A percentile compares a stretch with the other conserved stretches of the same genome.
Evolutionary conservation across 805 yeast species (phyloP).

Genomic region (Yamadazyma sp.): DNA sequence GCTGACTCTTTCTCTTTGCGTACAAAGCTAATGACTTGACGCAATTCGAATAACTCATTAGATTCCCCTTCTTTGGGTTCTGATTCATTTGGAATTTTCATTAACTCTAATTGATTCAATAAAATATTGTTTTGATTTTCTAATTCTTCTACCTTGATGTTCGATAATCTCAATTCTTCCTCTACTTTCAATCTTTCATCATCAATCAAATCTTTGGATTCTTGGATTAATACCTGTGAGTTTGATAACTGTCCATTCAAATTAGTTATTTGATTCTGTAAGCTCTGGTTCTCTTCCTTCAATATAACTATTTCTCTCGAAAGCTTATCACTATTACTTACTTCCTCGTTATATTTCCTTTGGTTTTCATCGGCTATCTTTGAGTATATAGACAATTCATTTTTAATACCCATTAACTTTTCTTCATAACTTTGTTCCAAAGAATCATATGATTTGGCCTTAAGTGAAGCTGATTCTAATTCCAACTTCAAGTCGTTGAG

Average conservation of each 20-base stretch:
- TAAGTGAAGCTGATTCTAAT: constrained; percentile 20
- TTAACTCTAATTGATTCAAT: constrained; percentile 61
- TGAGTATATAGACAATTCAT: constrained; percentile 41
- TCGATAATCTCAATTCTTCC: constrained; percentile 39
- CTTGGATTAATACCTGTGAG: constrained; percentile 12
- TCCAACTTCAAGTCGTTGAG: constrained; percentile 23
- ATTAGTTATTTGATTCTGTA: constrained; percentile 12
- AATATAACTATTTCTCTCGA: constrained; percentile 26
- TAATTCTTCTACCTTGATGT: constrained; percentile 50
- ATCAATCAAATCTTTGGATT: constrained; percentile 18
- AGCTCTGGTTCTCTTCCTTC: constrained; percentile 16
- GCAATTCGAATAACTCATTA: constrained; percentile 20
- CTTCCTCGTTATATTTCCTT: constrained; percentile 52
- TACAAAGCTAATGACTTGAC: constrained; percentile 56
- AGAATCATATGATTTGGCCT: constrained; percentile 33
- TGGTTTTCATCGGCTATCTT: constrained; percentile 48
- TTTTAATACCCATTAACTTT: constrained; percentile 23
- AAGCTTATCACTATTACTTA: constrained; percentile 53
- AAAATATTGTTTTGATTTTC: constrained; percentile 66
- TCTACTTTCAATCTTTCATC: constrained; percentile 22
- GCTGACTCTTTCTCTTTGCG: constrained; percentile 75
- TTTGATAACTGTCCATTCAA: constrained; percentile 12
- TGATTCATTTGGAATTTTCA: constrained; percentile 9
- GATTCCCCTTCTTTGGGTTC: constrained; percentile 11
- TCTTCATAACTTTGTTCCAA: constrained; percentile 30